Conservation (phyloP, 139 green algal genomes). For the Chlorella vulgaris region DNA sequence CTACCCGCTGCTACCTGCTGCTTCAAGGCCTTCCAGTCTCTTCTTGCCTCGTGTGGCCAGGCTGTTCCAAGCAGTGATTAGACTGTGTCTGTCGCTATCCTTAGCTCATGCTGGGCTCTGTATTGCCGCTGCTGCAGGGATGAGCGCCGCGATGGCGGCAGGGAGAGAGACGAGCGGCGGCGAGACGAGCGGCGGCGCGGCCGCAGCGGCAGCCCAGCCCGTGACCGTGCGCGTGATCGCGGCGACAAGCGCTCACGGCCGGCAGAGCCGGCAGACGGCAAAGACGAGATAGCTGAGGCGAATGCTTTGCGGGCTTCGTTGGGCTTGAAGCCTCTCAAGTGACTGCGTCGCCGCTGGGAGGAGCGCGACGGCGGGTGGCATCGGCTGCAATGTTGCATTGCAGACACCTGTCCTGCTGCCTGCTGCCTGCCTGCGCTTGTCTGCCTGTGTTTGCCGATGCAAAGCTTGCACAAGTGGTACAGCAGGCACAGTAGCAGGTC, state of each 20-base stretch:
- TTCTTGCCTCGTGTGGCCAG: too few species aligned
- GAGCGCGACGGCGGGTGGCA: neutral
- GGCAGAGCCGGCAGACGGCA: slow-evolving; percentile 4
- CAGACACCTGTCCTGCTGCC: neutral
- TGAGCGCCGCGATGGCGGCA: slow-evolving; percentile 8
- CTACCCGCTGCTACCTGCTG: too few species aligned
- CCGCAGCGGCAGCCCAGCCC: slow-evolving; percentile 11
- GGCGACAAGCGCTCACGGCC: too few species aligned
- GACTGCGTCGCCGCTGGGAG: neutral
- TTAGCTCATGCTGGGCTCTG: too few species aligned
- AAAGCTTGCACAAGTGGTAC: neutral
- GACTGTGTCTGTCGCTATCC: too few species aligned
- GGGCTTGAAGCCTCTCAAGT: slow-evolving; percentile 75
- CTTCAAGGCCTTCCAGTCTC: too few species aligned
- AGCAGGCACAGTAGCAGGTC: neutral
- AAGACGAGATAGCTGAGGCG: slow-evolving; percentile 59
- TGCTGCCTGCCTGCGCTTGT: neutral
- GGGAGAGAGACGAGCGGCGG: slow-evolving; percentile 29
- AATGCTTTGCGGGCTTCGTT: slow-evolving; percentile 76
- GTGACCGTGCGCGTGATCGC: neutral
- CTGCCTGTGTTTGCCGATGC: too few species aligned
- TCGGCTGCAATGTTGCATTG: neutral
- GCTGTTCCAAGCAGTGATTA: too few species aligned
- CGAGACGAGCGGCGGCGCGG: neutral
- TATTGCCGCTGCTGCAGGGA: slow-evolving; percentile 16